phyloP scores from a whole-genome alignment of 2,329 filamentous ascomycete species.

The Colletotrichum spinosum region DNA sequence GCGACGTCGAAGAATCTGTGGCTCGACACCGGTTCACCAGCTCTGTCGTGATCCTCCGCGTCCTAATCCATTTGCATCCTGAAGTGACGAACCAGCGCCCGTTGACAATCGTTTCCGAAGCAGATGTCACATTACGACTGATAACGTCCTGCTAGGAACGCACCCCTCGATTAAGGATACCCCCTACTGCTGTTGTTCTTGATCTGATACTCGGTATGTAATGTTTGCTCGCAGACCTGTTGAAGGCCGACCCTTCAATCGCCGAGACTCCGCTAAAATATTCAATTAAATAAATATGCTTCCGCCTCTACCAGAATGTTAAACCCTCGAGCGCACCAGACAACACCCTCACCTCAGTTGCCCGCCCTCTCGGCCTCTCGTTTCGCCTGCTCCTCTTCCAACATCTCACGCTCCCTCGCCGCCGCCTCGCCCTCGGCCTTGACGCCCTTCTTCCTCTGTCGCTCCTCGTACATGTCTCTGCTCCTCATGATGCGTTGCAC shows the following conservation, averaged over 20 bases:
- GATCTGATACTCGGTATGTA: too few species aligned
- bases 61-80: not conserved
- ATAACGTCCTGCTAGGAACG: not conserved
- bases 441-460: conserved; percentile 89
- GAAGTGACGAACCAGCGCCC: not conserved
- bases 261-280: not conserved
- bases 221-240: conserved; percentile 25
- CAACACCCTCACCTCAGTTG: not conserved
- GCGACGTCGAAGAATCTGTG: not conserved
- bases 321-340: not conserved
- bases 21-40: conserved; percentile 12
- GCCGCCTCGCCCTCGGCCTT: conserved; percentile 83
- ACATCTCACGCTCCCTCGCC: conserved; percentile 69
- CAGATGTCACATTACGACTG: not conserved
- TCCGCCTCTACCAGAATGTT: not conserved
- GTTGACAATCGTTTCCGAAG: not conserved
- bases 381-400: conserved; percentile 68
- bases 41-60: not conserved
- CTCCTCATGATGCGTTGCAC: conserved; percentile 91
- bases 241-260: conserved; percentile 29
- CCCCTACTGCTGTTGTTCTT: not conserved
- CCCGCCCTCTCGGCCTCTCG: conserved; percentile 56
- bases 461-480: conserved; percentile 87
- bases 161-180: not conserved
- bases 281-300: conserved; percentile 22